A percentile compares a stretch with the other conserved stretches of the same genome.
These are phyloP conservation scores for Thielaviopsis populi DNA, from an alignment of 2,329 filamentous ascomycete genomes.

Conservation along the genomic window DNA sequence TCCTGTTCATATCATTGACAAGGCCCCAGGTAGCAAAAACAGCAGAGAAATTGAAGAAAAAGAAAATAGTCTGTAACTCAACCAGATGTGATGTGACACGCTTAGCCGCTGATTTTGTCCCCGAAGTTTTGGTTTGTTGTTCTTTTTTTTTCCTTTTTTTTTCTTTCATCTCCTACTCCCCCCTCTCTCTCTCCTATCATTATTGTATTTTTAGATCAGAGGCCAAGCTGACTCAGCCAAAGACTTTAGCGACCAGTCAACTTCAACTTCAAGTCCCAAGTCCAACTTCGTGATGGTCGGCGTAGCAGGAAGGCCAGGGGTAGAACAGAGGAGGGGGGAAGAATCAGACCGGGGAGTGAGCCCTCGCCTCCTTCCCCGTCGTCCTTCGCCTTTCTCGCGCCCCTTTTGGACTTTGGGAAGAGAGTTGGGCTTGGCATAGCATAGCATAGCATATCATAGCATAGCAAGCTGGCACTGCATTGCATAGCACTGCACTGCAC, in stretches of 20 bases:
- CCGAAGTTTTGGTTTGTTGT: neutral
- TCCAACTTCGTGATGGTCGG: no score
- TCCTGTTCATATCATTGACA: neutral
- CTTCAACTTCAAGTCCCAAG: no score
- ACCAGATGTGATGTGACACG: no score
- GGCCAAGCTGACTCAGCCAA: neutral
- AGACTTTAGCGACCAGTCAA: no score
- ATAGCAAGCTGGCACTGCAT: no score
- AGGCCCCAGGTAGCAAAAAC: neutral
- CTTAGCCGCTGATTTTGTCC: neutral
- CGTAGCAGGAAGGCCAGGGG: neutral
- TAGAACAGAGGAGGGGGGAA: neutral
- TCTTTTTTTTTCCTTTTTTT: neutral
- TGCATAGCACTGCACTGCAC: no score
- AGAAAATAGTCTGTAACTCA: no score
- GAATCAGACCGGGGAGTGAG: neutral
- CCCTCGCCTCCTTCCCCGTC: neutral
- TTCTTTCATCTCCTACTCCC: neutral
- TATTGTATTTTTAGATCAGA: conserved; percentile 1
- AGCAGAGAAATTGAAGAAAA: no score
- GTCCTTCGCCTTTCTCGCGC: neutral
- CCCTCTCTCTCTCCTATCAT: neutral
- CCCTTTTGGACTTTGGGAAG: neutral
- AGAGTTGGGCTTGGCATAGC: no score
- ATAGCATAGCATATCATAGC: no score